Percentiles rank a stretch among this genome's conserved stretches.
phyloP scores from a whole-genome alignment of 805 yeast genomes.

The Wickerhamomyces bisporus region DNA sequence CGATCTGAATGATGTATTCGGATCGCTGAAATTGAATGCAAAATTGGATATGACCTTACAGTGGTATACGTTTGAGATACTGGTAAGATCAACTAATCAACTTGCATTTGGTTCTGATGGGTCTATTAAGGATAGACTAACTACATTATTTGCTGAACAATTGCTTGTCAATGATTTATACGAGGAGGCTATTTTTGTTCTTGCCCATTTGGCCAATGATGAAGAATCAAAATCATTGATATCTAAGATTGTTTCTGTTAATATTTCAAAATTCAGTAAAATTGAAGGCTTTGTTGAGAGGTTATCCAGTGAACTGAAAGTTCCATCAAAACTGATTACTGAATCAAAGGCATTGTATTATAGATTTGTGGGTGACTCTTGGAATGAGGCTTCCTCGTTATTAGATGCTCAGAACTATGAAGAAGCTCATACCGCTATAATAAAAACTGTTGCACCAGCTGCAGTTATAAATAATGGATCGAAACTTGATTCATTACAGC shows the following conservation, averaged over 20 bases:
- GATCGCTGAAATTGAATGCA: constrained; percentile 10
- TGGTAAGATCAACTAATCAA: constrained; percentile 29
- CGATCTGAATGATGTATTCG: constrained; percentile 13
- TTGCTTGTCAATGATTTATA: constrained; percentile 42
- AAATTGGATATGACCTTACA: constrained; percentile 33
- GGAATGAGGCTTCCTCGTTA: constrained; percentile 57
- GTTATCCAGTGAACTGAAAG: constrained; percentile 33
- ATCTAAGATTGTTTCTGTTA: constrained; percentile 21
- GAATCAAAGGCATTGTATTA: constrained; percentile 59
- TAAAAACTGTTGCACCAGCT: constrained; percentile 64
- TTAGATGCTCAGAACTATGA: constrained; percentile 54
- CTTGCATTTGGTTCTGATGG: constrained; percentile 18
- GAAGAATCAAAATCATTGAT: constrained; percentile 37
- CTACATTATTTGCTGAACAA: constrained; percentile 44
- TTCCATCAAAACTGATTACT: constrained; percentile 45
- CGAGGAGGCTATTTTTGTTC: constrained; percentile 59
- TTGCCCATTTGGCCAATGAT: constrained; percentile 52
- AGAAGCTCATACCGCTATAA: constrained; percentile 58
- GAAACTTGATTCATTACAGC: constrained; percentile 26
- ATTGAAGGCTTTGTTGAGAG: constrained; percentile 26
- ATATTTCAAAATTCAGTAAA: constrained; percentile 19
- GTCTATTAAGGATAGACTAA: constrained; percentile 32
- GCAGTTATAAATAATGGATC: constrained; percentile 49
- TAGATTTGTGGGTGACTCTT: constrained; percentile 42
- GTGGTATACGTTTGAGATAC: constrained; percentile 49